Evolutionary conservation across 345 rosid genomes (phyloP), one percentile per base, ranked within the genome.

Genomic region (Eucalyptus victrix): DNA sequence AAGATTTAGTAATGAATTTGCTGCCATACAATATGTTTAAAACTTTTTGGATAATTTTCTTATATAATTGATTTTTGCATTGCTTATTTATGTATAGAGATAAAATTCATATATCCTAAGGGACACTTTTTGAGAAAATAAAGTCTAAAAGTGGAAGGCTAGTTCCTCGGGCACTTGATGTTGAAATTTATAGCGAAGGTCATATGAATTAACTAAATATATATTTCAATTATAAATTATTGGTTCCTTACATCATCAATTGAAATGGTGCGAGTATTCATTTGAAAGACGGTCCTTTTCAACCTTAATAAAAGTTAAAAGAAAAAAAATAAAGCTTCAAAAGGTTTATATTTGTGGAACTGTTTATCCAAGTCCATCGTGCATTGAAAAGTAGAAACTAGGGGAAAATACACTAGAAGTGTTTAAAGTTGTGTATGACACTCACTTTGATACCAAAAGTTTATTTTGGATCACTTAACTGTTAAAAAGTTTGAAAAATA

Each of bases 341-440:
- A 32, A 32, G 21, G 32, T n/a, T 67, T 67, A 37, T 32, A 67
- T 16, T 67, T 32, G 40, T 67, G 40, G 21, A 67, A 67, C 21
- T 4, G 0, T 4, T 0, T 32, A n/a, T n/a, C 40, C 23, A 67
- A 32, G 40, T 19, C 80, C 2, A 69, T 69, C 80, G 9, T 34
- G 80, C 42, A 6, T 69, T 69, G 80, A 69, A 67, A 32, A 69
- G 40, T 69, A 69, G 23, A 67, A 32, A 67, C 12, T 32, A 34
- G 54, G 56, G 9, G 9, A 51, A 51, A 51, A 0, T 51, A 51
- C 0, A 51, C 0, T 51, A 51, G 56, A 51, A 18, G 9, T 51
- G 9, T 51, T 8, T 1, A 51, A 51, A 51, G 9, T 51, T 51
- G 23, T 51, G 0, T 51, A 51, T 0, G 9, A 7, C 0, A 9